Evolutionary conservation across 2,329 filamentous ascomycete genomes (phyloP).

Genomic region (Rhinocladiella similis): DNA sequence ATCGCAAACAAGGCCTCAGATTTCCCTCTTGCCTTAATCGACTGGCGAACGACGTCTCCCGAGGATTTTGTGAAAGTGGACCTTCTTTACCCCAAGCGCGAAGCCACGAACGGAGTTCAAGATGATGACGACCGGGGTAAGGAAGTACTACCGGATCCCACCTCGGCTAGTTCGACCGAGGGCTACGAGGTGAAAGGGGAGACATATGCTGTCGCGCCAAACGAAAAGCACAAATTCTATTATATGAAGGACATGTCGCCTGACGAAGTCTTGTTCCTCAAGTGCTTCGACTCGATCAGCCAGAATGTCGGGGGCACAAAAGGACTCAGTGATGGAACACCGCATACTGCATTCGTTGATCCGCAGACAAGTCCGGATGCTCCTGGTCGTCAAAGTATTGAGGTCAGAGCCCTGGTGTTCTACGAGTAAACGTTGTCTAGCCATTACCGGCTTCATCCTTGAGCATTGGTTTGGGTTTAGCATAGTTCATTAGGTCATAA

Average conservation of each 20-base stretch:
- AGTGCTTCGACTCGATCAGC: conserved; percentile 56
- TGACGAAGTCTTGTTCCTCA: conserved; percentile 55
- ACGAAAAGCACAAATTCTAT: conserved; percentile 60
- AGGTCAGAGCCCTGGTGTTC: conserved; percentile 64
- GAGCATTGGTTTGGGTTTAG: too few species aligned
- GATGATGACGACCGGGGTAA: conserved; percentile 59
- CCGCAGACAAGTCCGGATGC: conserved; percentile 53
- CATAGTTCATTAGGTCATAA: too few species aligned
- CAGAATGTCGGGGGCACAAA: conserved; percentile 37
- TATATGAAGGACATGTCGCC: conserved; percentile 69
- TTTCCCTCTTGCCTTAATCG: conserved; percentile 68
- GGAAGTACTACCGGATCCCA: conserved; percentile 55
- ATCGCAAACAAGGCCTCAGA: conserved; percentile 65
- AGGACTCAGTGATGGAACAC: conserved; percentile 50
- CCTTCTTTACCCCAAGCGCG: conserved; percentile 61
- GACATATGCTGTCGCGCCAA: conserved; percentile 61
- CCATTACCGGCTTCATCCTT: too few species aligned
- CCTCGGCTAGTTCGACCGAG: conserved; percentile 49
- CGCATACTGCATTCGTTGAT: conserved; percentile 59
- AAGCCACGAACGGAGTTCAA: conserved; percentile 46
- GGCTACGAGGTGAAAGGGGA: conserved; percentile 66
- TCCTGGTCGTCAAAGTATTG: conserved; percentile 60
- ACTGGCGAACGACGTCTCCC: conserved; percentile 59
- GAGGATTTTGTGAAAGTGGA: conserved; percentile 62
- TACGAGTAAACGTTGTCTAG: conserved; percentile 47